Percentiles rank a stretch among this genome's conserved stretches.
phyloP scores from a whole-genome alignment of 2,329 filamentous ascomycete species.

The Arthrobotrys sinensis region DNA sequence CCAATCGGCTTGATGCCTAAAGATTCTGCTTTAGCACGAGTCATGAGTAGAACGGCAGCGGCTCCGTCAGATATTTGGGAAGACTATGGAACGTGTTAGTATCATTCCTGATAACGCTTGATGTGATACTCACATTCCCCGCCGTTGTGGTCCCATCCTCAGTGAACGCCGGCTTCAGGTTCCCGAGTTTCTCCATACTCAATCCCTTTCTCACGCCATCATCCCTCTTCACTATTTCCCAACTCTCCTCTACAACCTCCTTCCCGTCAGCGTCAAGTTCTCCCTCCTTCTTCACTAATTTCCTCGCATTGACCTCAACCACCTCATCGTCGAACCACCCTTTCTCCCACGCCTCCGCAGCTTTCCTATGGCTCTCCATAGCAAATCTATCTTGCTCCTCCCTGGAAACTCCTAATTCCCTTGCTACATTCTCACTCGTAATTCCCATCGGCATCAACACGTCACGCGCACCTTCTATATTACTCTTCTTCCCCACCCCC shows the following conservation, averaged over 20 bases:
- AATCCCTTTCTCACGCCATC: slow-evolving; percentile 84
- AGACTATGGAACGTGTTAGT: slow-evolving; percentile 66
- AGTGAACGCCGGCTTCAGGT: slow-evolving; percentile 89
- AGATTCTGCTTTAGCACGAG: slow-evolving; percentile 81
- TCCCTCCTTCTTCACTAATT: slow-evolving; percentile 75
- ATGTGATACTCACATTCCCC: slow-evolving; percentile 74
- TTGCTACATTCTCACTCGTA: slow-evolving; percentile 89
- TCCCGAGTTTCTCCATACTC: slow-evolving; percentile 79
- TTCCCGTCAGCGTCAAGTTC: slow-evolving; percentile 67
- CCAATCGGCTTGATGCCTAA: slow-evolving; percentile 85
- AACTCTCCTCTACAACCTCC: slow-evolving; percentile 72
- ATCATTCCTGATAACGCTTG: slow-evolving; percentile 8
- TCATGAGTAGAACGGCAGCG: slow-evolving; percentile 86
- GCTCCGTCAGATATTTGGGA: slow-evolving; percentile 91
- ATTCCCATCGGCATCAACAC: slow-evolving; percentile 96
- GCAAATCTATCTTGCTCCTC: slow-evolving; percentile 88
- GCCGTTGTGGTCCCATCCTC: slow-evolving; percentile 83
- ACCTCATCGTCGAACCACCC: slow-evolving; percentile 85
- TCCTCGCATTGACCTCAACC: slow-evolving; percentile 77
- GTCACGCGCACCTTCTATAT: slow-evolving; percentile 80
- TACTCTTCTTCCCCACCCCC: slow-evolving; percentile 71
- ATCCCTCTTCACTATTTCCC: slow-evolving; percentile 79
- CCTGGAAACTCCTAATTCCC: slow-evolving; percentile 80
- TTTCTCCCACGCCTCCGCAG: slow-evolving; percentile 77
- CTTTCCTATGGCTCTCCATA: slow-evolving; percentile 80